Evolutionary conservation across 495 filamentous ascomycete genomes (phyloP).

Genomic region (Neurospora sp.): DNA sequence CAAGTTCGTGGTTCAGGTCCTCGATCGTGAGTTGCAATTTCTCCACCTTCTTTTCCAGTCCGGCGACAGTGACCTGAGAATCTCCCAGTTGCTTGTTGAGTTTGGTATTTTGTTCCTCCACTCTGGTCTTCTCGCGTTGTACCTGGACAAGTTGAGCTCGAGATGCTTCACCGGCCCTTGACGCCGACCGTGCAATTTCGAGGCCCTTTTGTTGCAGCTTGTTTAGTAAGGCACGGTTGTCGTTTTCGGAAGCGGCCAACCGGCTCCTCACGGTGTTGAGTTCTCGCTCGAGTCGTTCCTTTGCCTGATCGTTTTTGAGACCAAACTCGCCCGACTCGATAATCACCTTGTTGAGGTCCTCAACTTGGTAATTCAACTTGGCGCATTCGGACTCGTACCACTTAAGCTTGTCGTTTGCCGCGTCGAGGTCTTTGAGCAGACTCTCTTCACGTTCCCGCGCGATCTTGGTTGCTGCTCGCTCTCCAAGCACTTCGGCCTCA

Average conservation of each 20-base stretch:
- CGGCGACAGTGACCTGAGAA: conserved; percentile 71
- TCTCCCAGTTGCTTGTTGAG: conserved; percentile 81
- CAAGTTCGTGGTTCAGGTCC: conserved; percentile 89
- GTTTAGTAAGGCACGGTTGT: conserved; percentile 89
- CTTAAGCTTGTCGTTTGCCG: conserved; percentile 55
- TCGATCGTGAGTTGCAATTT: conserved; percentile 83
- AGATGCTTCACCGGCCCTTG: conserved; percentile 75
- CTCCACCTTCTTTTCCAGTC: conserved; percentile 91
- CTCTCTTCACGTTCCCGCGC: conserved; percentile 75
- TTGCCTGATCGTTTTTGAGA: conserved; percentile 79
- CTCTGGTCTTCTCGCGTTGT: conserved; percentile 73
- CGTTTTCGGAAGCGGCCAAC: conserved; percentile 87
- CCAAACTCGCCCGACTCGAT: conserved; percentile 82
- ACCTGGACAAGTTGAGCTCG: conserved; percentile 65
- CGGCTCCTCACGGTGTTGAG: conserved; percentile 88
- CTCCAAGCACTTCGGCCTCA: conserved; percentile 68
- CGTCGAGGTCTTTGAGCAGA: conserved; percentile 68
- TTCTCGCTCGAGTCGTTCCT: conserved; percentile 85
- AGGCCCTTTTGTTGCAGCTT: conserved; percentile 97
- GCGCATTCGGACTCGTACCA: conserved; percentile 68
- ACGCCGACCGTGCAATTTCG: conserved; percentile 85
- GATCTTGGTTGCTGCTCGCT: conserved; percentile 65
- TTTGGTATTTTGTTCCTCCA: conserved; percentile 75
- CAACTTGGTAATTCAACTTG: conserved; percentile 61
- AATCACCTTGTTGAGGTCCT: conserved; percentile 73